These are phyloP conservation scores for Leishmania mexicana DNA, from an alignment of 208 protist species.

Conservation along the genomic window DNA sequence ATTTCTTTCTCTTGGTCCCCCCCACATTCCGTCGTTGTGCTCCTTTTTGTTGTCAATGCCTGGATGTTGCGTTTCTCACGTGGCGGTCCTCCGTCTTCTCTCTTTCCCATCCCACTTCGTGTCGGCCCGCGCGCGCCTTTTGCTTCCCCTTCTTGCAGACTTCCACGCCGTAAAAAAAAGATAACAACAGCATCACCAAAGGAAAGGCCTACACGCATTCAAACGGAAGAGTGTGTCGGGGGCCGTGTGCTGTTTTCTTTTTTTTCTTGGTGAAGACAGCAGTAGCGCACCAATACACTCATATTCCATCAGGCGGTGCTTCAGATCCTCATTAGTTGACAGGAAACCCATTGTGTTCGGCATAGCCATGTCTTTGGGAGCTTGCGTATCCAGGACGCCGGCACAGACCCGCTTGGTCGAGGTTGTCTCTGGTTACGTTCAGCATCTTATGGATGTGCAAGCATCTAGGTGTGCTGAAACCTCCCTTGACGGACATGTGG, in stretches of 20 bases:
- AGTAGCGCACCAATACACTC: too few species aligned
- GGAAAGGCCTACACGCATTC: neutral
- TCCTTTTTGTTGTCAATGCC: neutral
- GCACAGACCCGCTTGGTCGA: conserved; percentile 40
- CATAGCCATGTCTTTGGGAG: conserved; percentile 13
- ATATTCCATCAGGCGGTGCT: neutral
- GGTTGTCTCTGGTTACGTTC: conserved; percentile 38
- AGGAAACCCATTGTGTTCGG: neutral
- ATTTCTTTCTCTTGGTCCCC: neutral
- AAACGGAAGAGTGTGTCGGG: neutral
- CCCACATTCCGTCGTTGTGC: neutral
- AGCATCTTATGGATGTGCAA: conserved; percentile 43
- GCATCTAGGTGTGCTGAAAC: conserved; percentile 8
- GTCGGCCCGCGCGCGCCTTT: neutral
- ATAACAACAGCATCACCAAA: neutral
- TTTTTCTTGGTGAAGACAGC: neutral
- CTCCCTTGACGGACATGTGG: neutral
- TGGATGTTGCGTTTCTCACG: neutral
- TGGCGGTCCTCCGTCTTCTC: neutral
- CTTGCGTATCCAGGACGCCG: conserved; percentile 29
- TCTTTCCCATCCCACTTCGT: neutral
- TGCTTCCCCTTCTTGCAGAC: neutral
- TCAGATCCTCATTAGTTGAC: neutral
- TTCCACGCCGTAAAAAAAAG: neutral
- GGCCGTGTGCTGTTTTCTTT: neutral